Conservation (phyloP, 1,139 yeast genomes). For the Pichia sp. region DNA sequence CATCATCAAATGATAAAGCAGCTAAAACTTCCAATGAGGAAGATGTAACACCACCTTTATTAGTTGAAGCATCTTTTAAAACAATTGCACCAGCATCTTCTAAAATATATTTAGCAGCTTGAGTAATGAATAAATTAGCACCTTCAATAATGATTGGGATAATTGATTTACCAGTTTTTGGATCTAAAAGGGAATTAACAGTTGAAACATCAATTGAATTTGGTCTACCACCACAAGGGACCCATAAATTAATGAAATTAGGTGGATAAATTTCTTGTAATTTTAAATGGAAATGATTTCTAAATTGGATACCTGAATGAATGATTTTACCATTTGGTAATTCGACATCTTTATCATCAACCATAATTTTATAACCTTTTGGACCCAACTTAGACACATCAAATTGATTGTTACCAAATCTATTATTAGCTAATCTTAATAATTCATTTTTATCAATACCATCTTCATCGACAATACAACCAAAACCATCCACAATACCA, state of each 20-base stretch:
- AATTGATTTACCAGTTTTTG: slow-evolving; percentile 65
- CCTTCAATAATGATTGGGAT: slow-evolving; percentile 95
- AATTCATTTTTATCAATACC: slow-evolving; percentile 82
- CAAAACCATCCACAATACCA: slow-evolving; percentile 92
- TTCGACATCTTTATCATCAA: slow-evolving; percentile 74
- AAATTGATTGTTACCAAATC: slow-evolving; percentile 69
- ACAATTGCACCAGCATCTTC: slow-evolving; percentile 83
- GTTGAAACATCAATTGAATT: slow-evolving; percentile 89
- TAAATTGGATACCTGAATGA: slow-evolving; percentile 83
- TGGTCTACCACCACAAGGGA: slow-evolving; percentile 99
- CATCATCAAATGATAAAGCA: slow-evolving; percentile 85
- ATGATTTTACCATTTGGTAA: slow-evolving; percentile 71
- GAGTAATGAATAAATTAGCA: slow-evolving; percentile 92
- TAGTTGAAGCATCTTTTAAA: slow-evolving; percentile 94
- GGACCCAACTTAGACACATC: slow-evolving; percentile 61
- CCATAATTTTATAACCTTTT: slow-evolving; percentile 75
- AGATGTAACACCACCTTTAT: slow-evolving; percentile 98
- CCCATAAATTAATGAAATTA: slow-evolving; percentile 70
- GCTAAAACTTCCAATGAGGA: slow-evolving; percentile 94
- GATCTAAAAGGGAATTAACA: slow-evolving; percentile 65
- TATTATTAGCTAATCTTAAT: slow-evolving; percentile 65
- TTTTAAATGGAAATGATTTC: slow-evolving; percentile 83
- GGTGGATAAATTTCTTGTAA: slow-evolving; percentile 56
- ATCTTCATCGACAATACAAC: slow-evolving; percentile 85
- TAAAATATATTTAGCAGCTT: slow-evolving; percentile 79